phyloP scores from a whole-genome alignment of 2,329 filamentous ascomycete species.

The Fusarium cyanostomum region DNA sequence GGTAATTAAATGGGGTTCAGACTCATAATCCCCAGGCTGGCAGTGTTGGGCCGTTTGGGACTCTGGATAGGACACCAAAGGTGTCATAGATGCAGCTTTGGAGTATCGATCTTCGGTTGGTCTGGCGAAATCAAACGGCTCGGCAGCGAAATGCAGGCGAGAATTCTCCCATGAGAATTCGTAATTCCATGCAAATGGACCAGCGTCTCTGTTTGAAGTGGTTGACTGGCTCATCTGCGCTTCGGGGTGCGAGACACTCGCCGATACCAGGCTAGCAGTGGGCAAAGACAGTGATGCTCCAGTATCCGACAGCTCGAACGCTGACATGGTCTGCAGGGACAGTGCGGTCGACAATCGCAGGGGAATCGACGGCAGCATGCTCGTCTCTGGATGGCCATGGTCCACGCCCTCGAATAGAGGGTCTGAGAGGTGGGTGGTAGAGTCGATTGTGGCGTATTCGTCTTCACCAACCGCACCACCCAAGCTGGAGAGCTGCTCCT shows the following conservation, averaged over 20 bases:
- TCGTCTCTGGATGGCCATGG: accelerated
- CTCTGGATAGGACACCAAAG: accelerated
- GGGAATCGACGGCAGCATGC: accelerated
- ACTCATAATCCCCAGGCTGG: accelerated
- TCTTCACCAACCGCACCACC: background rate
- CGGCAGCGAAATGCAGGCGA: background rate
- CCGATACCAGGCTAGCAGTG: background rate
- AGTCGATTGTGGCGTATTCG: background rate
- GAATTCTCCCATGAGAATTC: slow-evolving; percentile 6
- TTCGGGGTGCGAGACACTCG: background rate
- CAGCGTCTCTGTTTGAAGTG: accelerated
- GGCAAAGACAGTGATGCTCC: background rate
- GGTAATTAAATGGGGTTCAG: accelerated
- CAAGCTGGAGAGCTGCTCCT: background rate
- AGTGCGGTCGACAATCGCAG: accelerated
- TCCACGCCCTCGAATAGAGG: accelerated
- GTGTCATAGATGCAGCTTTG: background rate
- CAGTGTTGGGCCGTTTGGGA: background rate
- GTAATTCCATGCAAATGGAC: accelerated
- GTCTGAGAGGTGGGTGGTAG: background rate
- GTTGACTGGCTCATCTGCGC: background rate
- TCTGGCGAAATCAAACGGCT: background rate
- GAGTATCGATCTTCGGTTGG: background rate
- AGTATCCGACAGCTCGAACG: background rate
- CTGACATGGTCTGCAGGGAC: accelerated